phyloP scores from a whole-genome alignment of 2,329 filamentous ascomycete species.

The Nannizzia gypsea region DNA sequence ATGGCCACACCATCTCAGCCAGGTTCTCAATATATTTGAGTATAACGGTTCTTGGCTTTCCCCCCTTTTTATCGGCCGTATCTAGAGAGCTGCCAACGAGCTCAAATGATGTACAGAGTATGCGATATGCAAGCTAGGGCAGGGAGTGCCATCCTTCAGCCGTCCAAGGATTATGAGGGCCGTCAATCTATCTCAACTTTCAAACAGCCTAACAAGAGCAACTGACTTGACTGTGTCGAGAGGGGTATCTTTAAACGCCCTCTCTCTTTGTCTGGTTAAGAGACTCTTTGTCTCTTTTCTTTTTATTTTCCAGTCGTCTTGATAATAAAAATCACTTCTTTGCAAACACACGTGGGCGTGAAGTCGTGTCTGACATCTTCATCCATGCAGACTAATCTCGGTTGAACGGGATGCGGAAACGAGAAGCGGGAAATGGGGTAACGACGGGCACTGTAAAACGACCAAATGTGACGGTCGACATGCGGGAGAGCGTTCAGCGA shows the following conservation, averaged over 20 bases:
- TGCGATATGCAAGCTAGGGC: neutral
- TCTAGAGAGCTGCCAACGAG: neutral
- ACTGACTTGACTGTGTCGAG: neutral
- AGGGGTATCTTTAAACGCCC: neutral
- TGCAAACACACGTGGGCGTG: neutral
- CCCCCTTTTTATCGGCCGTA: neutral
- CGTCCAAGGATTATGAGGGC: neutral
- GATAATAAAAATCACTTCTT: neutral
- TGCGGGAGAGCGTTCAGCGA: neutral
- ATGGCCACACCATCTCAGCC: conserved; percentile 1
- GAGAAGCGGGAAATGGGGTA: neutral
- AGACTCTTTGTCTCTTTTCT: neutral
- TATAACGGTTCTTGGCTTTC: neutral
- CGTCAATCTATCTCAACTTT: neutral
- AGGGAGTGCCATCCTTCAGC: neutral
- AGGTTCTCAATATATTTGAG: neutral
- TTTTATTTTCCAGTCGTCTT: neutral
- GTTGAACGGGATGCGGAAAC: neutral
- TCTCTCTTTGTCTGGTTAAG: neutral
- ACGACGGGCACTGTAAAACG: neutral
- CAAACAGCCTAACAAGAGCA: neutral
- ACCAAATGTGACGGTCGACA: neutral
- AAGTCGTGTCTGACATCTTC: neutral
- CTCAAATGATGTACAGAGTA: neutral
- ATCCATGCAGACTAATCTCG: conserved; percentile 1